A percentile compares a stretch with the other conserved stretches of the same genome.
Evolutionary conservation across 192 early-diverging fungal species (phyloP).

Genomic region (Coemansia sp.): DNA sequence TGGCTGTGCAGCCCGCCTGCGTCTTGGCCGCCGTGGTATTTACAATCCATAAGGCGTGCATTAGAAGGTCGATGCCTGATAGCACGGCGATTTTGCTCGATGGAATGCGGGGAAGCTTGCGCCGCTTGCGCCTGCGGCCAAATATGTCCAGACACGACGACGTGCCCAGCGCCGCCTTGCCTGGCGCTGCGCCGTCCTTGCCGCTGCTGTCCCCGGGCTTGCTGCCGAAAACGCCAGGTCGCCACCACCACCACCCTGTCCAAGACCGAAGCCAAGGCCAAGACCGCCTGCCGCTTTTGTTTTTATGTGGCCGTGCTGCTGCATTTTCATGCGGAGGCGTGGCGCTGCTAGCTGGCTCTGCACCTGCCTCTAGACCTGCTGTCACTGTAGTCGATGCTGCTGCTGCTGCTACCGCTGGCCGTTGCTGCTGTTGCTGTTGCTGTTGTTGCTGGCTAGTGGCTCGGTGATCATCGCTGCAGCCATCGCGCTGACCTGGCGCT

Average conservation of each 20-base stretch:
- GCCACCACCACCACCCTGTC: too few species aligned
- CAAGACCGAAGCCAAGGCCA: too few species aligned
- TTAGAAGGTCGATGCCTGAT: conserved; percentile 30
- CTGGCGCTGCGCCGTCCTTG: background rate
- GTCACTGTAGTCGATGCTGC: background rate
- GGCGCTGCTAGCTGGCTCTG: background rate
- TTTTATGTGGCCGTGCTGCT: too few species aligned
- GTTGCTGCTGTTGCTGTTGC: conserved; percentile 5
- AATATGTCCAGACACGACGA: too few species aligned
- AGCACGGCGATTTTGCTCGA: conserved; percentile 45
- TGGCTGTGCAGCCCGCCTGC: conserved; percentile 16
- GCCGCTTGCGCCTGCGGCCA: background rate
- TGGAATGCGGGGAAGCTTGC: conserved; percentile 28
- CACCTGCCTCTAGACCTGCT: too few species aligned
- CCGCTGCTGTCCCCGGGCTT: background rate
- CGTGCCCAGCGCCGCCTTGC: background rate
- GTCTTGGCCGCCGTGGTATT: conserved; percentile 20
- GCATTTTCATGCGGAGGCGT: background rate
- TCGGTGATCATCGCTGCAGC: background rate
- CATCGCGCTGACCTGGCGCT: background rate
- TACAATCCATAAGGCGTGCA: conserved; percentile 38
- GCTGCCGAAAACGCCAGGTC: too few species aligned
- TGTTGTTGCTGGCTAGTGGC: background rate
- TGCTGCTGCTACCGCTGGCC: too few species aligned
- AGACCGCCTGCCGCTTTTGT: too few species aligned